Conservation (phyloP, 768 basidiomycete genomes). For the Mycena latifolia region DNA sequence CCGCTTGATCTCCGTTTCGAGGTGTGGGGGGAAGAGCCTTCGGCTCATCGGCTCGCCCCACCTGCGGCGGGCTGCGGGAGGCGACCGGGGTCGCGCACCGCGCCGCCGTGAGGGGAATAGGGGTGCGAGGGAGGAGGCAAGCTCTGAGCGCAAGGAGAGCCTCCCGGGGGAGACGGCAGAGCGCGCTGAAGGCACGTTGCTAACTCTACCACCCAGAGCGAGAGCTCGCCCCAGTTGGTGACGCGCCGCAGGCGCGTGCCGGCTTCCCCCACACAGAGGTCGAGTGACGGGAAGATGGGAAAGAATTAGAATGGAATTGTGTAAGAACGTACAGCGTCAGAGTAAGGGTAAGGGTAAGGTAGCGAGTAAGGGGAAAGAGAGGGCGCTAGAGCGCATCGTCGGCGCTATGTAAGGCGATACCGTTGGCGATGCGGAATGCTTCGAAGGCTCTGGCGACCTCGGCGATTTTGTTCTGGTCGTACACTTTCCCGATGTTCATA, state of each 20-base stretch:
- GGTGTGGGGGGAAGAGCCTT: constrained; percentile 4
- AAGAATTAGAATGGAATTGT: no score
- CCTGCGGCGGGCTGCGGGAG: constrained; percentile 7
- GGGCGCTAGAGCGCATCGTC: background rate
- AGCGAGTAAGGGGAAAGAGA: background rate
- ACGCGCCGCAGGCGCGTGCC: constrained; percentile 1
- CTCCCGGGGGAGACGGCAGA: no score
- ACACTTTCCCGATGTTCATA: constrained; percentile 30
- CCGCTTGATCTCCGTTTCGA: background rate
- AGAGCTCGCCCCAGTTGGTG: constrained; percentile 8
- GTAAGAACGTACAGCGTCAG: no score
- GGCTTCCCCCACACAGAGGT: background rate
- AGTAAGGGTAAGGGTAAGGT: background rate
- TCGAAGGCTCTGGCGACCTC: constrained; percentile 16
- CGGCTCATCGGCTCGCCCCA: background rate
- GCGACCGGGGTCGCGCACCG: background rate
- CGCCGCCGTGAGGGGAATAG: background rate
- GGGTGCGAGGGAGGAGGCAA: background rate
- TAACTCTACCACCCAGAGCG: constrained; percentile 16
- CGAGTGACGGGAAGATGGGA: background rate
- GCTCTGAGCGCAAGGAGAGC: background rate
- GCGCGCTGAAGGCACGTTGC: background rate
- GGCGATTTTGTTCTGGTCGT: constrained; percentile 11
- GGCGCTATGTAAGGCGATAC: background rate
- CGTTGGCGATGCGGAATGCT: constrained; percentile 9